phyloP scores from a whole-genome alignment of 2,329 filamentous ascomycete genomes.

The Juglanconis juglandina region DNA sequence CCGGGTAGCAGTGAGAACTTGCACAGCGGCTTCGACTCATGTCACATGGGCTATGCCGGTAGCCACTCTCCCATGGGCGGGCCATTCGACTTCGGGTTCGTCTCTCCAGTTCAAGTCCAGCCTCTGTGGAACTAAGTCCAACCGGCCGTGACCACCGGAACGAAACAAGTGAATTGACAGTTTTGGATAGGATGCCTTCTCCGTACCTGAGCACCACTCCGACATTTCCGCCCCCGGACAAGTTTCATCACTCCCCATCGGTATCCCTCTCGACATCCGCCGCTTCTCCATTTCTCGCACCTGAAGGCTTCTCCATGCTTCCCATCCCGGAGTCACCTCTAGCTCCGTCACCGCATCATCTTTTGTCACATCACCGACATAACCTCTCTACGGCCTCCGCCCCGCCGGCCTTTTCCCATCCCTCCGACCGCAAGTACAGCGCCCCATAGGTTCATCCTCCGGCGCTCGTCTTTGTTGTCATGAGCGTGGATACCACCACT shows the following conservation, averaged over 20 bases:
- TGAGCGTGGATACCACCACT: conserved; percentile 13
- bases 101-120: conserved; percentile 61
- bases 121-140: conserved; percentile 57
- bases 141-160: conserved; percentile 36
- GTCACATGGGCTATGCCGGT: conserved; percentile 34
- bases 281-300: conserved; percentile 43
- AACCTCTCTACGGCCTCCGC: conserved; percentile 32
- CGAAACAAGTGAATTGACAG: conserved; percentile 49
- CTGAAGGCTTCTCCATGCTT: conserved; percentile 42
- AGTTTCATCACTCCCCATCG: conserved; percentile 33
- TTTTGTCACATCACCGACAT: conserved; percentile 34
- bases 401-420: conserved; percentile 30
- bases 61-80: conserved; percentile 46
- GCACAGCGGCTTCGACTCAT: conserved; percentile 1
- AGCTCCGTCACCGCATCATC: conserved; percentile 29
- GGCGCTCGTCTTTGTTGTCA: conserved; percentile 15
- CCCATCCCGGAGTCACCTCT: conserved; percentile 43
- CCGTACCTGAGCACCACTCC: conserved; percentile 39
- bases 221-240: conserved; percentile 41
- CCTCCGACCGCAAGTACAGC: conserved; percentile 32
- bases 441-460: conserved; percentile 22
- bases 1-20: conserved; percentile 22
- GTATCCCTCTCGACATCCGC: conserved; percentile 34
- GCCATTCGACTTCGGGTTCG: conserved; percentile 55
- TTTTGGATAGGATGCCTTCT: conserved; percentile 46